Percentiles rank a stretch among this genome's conserved stretches.
Evolutionary conservation across 495 filamentous ascomycete species (phyloP).

Genomic region (Penicillium bovifimosum): DNA sequence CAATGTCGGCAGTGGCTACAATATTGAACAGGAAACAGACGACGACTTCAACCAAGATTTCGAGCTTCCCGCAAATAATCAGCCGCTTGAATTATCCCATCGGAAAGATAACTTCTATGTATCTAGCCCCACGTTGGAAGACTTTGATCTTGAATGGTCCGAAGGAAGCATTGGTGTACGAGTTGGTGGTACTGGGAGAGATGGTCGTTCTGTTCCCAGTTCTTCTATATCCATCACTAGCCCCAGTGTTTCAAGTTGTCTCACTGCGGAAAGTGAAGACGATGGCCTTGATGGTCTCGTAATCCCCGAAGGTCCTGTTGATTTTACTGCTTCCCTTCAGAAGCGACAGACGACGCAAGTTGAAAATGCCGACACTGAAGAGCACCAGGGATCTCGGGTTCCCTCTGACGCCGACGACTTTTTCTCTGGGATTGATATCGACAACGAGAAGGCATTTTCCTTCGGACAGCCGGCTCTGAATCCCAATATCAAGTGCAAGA

Average conservation of each 20-base stretch:
- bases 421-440: conserved; percentile 81
- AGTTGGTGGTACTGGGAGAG: conserved; percentile 76
- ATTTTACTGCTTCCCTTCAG: conserved; percentile 70
- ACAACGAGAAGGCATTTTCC: conserved; percentile 73
- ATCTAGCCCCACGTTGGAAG: conserved; percentile 58
- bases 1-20: conserved; percentile 13
- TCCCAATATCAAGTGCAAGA: conserved; percentile 85
- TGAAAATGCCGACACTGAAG: conserved; percentile 32
- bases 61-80: conserved; percentile 59
- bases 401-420: conserved; percentile 68
- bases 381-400: conserved; percentile 25
- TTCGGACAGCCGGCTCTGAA: conserved; percentile 79
- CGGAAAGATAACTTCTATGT: conserved; percentile 54
- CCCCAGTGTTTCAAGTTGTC: conserved; percentile 82
- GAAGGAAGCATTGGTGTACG: conserved; percentile 88
- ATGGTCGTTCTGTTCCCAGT: conserved; percentile 69
- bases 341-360: conserved; percentile 55
- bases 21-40: conserved; percentile 45
- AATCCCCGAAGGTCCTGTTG: conserved; percentile 73
- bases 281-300: conserved; percentile 79
- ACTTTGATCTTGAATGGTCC: conserved; percentile 79
- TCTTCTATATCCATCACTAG: conserved; percentile 85
- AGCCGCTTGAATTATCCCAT: conserved; percentile 53
- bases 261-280: conserved; percentile 91
- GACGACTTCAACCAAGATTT: conserved; percentile 74